These are phyloP conservation scores for Sambucus nigra DNA, from an alignment of 129 eudicot genomes.

Conservation along the genomic window DNA sequence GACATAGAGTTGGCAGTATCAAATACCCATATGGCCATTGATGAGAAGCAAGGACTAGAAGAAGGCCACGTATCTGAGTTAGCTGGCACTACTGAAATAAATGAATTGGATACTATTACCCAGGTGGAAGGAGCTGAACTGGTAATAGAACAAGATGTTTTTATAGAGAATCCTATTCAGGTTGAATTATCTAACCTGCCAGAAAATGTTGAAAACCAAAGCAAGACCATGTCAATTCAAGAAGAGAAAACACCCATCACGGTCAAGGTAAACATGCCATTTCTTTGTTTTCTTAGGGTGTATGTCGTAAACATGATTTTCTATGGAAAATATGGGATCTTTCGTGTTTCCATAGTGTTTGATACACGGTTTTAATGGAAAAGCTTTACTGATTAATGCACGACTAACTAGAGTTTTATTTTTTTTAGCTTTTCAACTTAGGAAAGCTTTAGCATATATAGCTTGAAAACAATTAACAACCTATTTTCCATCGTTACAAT, in stretches of 20 bases:
- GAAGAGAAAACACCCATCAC: slow-evolving; percentile 15
- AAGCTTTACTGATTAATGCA: too few relatives aligned
- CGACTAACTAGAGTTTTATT: too few relatives aligned
- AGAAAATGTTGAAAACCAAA: slow-evolving; percentile 11
- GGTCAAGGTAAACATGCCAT: slow-evolving; percentile 26
- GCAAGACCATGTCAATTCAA: slow-evolving; percentile 6
- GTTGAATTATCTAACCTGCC: slow-evolving; percentile 6
- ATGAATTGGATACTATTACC: slow-evolving; percentile 7
- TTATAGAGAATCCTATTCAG: slow-evolving; percentile 13
- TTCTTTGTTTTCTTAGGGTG: slow-evolving; percentile 1
- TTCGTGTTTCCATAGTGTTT: too few relatives aligned
- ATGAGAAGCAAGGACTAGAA: slow-evolving; percentile 9
- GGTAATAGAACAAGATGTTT: background rate
- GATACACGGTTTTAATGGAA: too few relatives aligned
- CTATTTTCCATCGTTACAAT: too few relatives aligned
- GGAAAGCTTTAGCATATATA: too few relatives aligned
- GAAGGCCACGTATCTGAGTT: slow-evolving; percentile 12
- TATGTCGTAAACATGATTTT: too few relatives aligned
- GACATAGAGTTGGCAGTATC: slow-evolving; percentile 2
- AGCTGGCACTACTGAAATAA: slow-evolving; percentile 1
- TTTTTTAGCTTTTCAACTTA: too few relatives aligned
- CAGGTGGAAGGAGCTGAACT: slow-evolving; percentile 5
- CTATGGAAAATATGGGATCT: too few relatives aligned
- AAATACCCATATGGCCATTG: slow-evolving; percentile 1
- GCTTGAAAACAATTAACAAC: too few relatives aligned